Evolutionary conservation across 208 protist genomes (phyloP).

Genomic region (Trypanosoma brucei): DNA sequence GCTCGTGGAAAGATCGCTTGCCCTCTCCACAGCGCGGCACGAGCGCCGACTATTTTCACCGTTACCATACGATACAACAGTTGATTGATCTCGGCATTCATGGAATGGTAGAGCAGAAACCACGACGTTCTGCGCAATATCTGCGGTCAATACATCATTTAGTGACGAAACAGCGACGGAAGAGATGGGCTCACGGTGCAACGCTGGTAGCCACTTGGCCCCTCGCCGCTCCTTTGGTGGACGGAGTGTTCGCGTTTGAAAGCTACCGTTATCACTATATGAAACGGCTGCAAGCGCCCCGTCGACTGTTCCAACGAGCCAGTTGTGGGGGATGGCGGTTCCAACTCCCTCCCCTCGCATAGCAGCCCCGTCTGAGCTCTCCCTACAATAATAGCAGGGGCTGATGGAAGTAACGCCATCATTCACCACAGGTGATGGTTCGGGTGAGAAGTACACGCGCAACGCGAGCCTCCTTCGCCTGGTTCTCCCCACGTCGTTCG

Average conservation of each 20-base stretch:
- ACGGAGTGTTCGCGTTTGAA: constrained; percentile 7
- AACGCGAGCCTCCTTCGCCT: constrained; percentile 16
- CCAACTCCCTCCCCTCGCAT: constrained; percentile 33
- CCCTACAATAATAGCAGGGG: constrained; percentile 11
- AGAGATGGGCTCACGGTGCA: constrained; percentile 77
- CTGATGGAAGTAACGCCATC: constrained; percentile 58
- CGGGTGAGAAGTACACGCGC: constrained; percentile 9
- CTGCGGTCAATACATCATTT: constrained; percentile 67
- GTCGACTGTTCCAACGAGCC: constrained; percentile 64
- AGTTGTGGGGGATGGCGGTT: constrained; percentile 41
- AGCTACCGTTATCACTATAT: constrained; percentile 10
- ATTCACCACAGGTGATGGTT: constrained; percentile 34
- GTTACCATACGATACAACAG: not conserved
- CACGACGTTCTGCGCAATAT: constrained; percentile 81
- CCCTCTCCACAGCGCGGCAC: not conserved
- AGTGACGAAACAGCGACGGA: constrained; percentile 56
- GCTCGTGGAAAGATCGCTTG: not conserved
- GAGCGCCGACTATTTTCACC: not conserved
- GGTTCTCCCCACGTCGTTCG: constrained; percentile 1
- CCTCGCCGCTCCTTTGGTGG: constrained; percentile 15
- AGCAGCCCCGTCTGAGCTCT: not conserved
- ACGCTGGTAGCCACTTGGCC: constrained; percentile 28
- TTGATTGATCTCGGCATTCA: not conserved
- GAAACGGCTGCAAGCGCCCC: constrained; percentile 33
- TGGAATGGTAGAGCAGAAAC: constrained; percentile 46